These are phyloP conservation scores for Dendrobium huoshanense DNA, from an alignment of 106 monocot species.

Conservation along the genomic window DNA sequence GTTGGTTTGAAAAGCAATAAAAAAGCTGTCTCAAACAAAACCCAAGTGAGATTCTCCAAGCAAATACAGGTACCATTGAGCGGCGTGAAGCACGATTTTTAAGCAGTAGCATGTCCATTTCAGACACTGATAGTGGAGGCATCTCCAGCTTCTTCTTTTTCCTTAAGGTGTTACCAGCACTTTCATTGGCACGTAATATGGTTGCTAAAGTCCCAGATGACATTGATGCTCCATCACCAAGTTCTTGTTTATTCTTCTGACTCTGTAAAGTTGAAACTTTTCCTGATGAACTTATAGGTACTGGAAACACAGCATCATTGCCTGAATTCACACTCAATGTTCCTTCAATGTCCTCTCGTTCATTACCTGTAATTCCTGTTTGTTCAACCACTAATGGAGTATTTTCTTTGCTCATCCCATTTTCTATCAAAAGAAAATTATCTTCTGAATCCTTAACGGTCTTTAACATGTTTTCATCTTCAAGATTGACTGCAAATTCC, in stretches of 20 bases:
- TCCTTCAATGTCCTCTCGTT: neutral
- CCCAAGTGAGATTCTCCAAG: neutral
- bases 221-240: neutral
- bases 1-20: too few relatives aligned
- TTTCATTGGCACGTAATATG: neutral
- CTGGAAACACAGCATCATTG: too few relatives aligned
- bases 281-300: neutral
- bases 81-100: constrained; percentile 33
- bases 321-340: constrained; percentile 1
- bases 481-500: constrained; percentile 11
- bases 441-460: constrained; percentile 18
- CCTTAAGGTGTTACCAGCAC: neutral
- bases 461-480: constrained; percentile 13
- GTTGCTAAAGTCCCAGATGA: neutral
- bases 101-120: constrained; percentile 24
- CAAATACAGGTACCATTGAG: constrained; percentile 19
- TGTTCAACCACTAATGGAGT: neutral
- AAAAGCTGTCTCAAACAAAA: too few relatives aligned
- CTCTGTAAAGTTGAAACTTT: neutral
- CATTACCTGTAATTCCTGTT: neutral
- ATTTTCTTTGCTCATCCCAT: neutral
- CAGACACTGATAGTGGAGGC: constrained; percentile 25
- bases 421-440: neutral
- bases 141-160: constrained; percentile 13
- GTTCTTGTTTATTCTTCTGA: neutral